A percentile compares a stretch with the other conserved stretches of the same genome.
phyloP scores from a whole-genome alignment of 2,329 filamentous ascomycete species.

The Diplodia intermedia region DNA sequence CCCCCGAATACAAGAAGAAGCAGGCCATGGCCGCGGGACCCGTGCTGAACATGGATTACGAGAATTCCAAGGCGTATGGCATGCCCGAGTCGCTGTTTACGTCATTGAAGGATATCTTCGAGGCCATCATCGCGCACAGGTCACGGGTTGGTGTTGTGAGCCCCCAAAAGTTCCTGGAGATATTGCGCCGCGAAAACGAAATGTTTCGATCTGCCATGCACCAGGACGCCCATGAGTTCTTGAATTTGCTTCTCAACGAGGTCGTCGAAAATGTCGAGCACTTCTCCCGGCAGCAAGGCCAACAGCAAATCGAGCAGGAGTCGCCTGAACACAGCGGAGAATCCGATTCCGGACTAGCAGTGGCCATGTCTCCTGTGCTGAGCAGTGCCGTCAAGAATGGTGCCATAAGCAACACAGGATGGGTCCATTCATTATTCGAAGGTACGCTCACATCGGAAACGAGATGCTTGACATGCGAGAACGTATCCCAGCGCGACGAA shows the following conservation, averaged over 20 bases:
- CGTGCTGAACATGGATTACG: slow-evolving; percentile 81
- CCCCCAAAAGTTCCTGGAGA: slow-evolving; percentile 90
- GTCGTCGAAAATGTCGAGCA: slow-evolving; percentile 92
- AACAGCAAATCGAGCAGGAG: slow-evolving; percentile 18
- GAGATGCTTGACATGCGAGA: slow-evolving; percentile 94
- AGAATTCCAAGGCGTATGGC: slow-evolving; percentile 79
- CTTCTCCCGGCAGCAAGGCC: slow-evolving; percentile 67
- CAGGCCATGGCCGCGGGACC: slow-evolving; percentile 87
- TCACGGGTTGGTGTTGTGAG: slow-evolving; percentile 89
- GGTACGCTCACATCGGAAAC: slow-evolving; percentile 95
- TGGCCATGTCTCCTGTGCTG: slow-evolving; percentile 36
- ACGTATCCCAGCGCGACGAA: slow-evolving; percentile 91
- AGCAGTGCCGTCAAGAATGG: slow-evolving; percentile 19
- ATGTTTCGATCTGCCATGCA: slow-evolving; percentile 98
- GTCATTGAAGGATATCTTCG: slow-evolving; percentile 93
- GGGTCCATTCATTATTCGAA: slow-evolving; percentile 98
- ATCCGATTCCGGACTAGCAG: slow-evolving; percentile 33
- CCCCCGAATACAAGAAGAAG: slow-evolving; percentile 98
- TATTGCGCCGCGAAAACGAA: slow-evolving; percentile 92
- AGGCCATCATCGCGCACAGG: slow-evolving; percentile 80
- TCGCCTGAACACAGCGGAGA: slow-evolving; percentile 58
- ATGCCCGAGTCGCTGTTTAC: slow-evolving; percentile 97
- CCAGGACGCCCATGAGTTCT: slow-evolving; percentile 97
- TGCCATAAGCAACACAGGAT: slow-evolving; percentile 59
- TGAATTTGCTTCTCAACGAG: slow-evolving; percentile 93